Conservation (phyloP, 805 yeast genomes). For the Candida coleopterorum region DNA sequence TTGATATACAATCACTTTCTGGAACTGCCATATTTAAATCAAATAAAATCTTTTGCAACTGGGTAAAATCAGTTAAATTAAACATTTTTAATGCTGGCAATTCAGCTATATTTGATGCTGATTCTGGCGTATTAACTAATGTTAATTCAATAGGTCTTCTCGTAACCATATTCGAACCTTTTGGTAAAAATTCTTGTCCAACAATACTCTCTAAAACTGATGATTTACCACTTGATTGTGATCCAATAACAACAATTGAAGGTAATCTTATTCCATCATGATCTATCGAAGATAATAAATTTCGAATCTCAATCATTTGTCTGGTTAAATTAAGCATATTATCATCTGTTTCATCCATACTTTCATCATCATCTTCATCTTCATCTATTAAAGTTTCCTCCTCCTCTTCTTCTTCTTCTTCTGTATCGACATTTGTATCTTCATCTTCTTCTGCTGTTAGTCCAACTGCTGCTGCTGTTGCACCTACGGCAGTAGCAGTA, state of each 20-base stretch:
- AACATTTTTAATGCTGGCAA: slow-evolving; percentile 85
- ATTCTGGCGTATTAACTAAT: slow-evolving; percentile 74
- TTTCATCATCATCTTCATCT: slow-evolving; percentile 42
- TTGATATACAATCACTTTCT: slow-evolving; percentile 75
- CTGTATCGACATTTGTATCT: slow-evolving; percentile 16
- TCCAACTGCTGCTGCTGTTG: slow-evolving; percentile 55
- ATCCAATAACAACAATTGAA: slow-evolving; percentile 93
- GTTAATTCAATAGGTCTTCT: slow-evolving; percentile 96
- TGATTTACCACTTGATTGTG: slow-evolving; percentile 96
- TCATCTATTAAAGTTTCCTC: slow-evolving; percentile 44
- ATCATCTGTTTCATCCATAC: slow-evolving; percentile 56
- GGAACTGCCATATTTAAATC: slow-evolving; percentile 95
- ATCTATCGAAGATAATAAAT: slow-evolving; percentile 70
- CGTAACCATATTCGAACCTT: slow-evolving; percentile 97
- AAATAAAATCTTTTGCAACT: slow-evolving; percentile 79
- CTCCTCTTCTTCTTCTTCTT: slow-evolving; percentile 30
- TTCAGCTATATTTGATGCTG: slow-evolving; percentile 84
- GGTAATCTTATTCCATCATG: slow-evolving; percentile 80
- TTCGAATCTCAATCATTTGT: slow-evolving; percentile 94
- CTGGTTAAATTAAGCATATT: slow-evolving; percentile 87
- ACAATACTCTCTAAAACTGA: slow-evolving; percentile 94
- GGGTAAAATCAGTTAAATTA: slow-evolving; percentile 80
- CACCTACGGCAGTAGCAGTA: slow-evolving; percentile 39
- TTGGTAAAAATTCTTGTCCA: slow-evolving; percentile 96
- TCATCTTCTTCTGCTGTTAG: slow-evolving; percentile 30